Conservation (phyloP, 2,329 filamentous ascomycete genomes). For the Scedosporium boydii region DNA sequence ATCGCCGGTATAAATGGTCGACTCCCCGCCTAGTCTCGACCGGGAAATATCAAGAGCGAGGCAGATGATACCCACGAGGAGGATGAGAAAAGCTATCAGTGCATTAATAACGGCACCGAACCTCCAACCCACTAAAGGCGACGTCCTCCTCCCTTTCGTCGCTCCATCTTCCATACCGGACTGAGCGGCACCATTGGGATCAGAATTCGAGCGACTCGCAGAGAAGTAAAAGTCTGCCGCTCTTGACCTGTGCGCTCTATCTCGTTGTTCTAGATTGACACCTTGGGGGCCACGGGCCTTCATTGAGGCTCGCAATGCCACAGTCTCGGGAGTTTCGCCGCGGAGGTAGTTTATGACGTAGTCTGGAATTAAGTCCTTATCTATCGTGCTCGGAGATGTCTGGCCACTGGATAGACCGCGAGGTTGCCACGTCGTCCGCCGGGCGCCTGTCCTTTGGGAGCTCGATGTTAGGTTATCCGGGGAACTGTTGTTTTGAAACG, state of each 20-base stretch:
- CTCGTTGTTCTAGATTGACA: background rate
- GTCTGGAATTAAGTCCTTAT: conserved; percentile 40
- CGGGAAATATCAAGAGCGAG: conserved; percentile 27
- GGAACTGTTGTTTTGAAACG: conserved; percentile 9
- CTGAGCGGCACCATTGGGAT: conserved; percentile 11
- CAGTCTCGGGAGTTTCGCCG: conserved; percentile 43
- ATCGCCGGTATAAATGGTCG: conserved; percentile 26
- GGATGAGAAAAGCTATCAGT: conserved; percentile 26
- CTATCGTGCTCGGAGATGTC: conserved; percentile 20
- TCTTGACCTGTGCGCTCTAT: conserved; percentile 19
- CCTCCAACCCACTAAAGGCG: conserved; percentile 34
- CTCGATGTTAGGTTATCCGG: background rate
- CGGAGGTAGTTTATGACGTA: conserved; percentile 46
- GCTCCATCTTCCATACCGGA: conserved; percentile 16
- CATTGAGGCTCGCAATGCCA: conserved; percentile 34
- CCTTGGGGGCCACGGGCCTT: conserved; percentile 7
- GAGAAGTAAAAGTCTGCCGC: conserved; percentile 23
- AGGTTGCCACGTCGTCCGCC: conserved; percentile 6
- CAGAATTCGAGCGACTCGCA: conserved; percentile 13
- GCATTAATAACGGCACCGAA: conserved; percentile 35
- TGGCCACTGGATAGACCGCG: conserved; percentile 2
- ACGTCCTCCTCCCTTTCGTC: background rate
- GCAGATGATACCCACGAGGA: conserved; percentile 27
- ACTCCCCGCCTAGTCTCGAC: conserved; percentile 22
- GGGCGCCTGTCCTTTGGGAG: background rate